Conservation (phyloP, 2,329 filamentous ascomycete genomes). For the Apiospora saccharicola region DNA sequence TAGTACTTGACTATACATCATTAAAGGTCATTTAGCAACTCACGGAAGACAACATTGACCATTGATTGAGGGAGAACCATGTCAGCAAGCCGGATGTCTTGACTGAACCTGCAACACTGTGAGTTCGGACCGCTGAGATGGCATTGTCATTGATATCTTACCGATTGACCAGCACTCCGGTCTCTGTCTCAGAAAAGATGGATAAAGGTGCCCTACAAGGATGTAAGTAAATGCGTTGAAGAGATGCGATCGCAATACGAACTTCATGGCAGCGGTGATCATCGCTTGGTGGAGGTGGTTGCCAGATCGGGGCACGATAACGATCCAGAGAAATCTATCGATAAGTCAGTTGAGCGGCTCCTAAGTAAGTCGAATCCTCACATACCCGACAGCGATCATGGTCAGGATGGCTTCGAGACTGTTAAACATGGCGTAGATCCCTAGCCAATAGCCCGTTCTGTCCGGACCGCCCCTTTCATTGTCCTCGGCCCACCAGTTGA, state of each 20-base stretch:
- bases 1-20: background rate
- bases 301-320: constrained; percentile 14
- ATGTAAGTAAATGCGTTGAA: background rate
- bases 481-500: constrained; percentile 37
- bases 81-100: constrained; percentile 28
- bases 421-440: constrained; percentile 23
- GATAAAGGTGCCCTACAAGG: constrained; percentile 30
- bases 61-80: constrained; percentile 25
- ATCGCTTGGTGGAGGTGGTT: constrained; percentile 24
- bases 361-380: background rate
- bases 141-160: background rate
- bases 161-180: constrained; percentile 31
- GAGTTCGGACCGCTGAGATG: background rate
- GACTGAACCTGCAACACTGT: constrained; percentile 24
- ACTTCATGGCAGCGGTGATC: constrained; percentile 24
- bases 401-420: constrained; percentile 20
- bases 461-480: constrained; percentile 21
- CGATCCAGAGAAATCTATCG: background rate
- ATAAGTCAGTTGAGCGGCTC: background rate
- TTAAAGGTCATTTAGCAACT: background rate
- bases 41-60: constrained; percentile 26
- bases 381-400: constrained; percentile 24
- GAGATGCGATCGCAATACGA: background rate
- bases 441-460: constrained; percentile 26
- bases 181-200: constrained; percentile 33